Evolutionary conservation across 2,329 filamentous ascomycete species (phyloP).

Genomic region (Sporothrix pallida): DNA sequence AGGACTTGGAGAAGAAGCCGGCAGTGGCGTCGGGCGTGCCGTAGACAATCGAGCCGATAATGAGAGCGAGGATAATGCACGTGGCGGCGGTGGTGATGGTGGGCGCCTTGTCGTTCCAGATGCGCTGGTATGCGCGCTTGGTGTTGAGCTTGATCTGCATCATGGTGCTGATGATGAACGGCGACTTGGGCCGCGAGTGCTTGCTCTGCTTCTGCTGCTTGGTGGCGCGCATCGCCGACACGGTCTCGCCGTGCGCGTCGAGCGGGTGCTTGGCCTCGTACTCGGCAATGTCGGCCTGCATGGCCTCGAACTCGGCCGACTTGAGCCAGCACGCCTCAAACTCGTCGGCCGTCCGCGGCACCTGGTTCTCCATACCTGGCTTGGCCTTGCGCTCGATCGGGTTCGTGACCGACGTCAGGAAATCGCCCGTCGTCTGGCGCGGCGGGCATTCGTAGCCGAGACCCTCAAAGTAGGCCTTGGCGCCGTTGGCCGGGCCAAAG

Average conservation of each 20-base stretch:
- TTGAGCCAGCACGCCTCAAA: slow-evolving; percentile 65
- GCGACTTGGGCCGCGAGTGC: slow-evolving; percentile 75
- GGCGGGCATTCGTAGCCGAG: slow-evolving; percentile 67
- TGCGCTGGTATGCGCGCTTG: slow-evolving; percentile 77
- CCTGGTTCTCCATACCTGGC: slow-evolving; percentile 62
- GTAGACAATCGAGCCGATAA: slow-evolving; percentile 37
- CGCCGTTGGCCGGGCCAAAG: slow-evolving; percentile 65
- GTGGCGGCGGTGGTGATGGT: slow-evolving; percentile 81
- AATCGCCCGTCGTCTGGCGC: slow-evolving; percentile 74
- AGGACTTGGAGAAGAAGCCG: slow-evolving; percentile 66
- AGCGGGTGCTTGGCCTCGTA: slow-evolving; percentile 57
- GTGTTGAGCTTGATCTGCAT: slow-evolving; percentile 58
- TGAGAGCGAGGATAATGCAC: slow-evolving; percentile 63
- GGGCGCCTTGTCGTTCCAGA: slow-evolving; percentile 75
- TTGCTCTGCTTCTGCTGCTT: slow-evolving; percentile 63
- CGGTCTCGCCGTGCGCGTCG: slow-evolving; percentile 52
- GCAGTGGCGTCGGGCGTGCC: slow-evolving; percentile 39
- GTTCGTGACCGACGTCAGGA: slow-evolving; percentile 77
- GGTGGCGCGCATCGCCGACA: slow-evolving; percentile 55
- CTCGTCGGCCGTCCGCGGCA: slow-evolving; percentile 65
- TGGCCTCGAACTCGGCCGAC: slow-evolving; percentile 56
- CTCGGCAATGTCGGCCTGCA: slow-evolving; percentile 62
- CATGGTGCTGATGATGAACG: slow-evolving; percentile 71
- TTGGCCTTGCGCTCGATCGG: slow-evolving; percentile 72
- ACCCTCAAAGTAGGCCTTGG: slow-evolving; percentile 68